Percentiles rank a stretch among this genome's conserved stretches.
These are phyloP conservation scores for Rhodotorula sp. DNA, from an alignment of 1,284 basidiomycete genomes.

Conservation along the genomic window DNA sequence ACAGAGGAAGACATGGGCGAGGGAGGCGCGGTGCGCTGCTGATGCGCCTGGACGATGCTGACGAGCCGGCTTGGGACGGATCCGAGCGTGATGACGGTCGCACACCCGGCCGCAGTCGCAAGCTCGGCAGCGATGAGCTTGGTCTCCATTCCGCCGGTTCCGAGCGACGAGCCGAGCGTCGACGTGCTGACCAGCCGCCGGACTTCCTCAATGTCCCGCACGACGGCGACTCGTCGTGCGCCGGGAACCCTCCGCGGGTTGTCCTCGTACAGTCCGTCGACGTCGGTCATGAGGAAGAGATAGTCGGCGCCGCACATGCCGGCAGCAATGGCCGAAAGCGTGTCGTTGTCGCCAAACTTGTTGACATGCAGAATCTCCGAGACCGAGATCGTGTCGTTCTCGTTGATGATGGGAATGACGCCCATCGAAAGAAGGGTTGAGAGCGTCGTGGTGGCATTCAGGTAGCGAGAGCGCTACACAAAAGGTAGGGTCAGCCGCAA, in stretches of 20 bases:
- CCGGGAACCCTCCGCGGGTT: slow-evolving; percentile 88
- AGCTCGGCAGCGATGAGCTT: slow-evolving; percentile 98
- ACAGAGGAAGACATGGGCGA: slow-evolving; percentile 10
- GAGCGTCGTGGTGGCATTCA: slow-evolving; percentile 92
- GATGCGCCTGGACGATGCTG: slow-evolving; percentile 74
- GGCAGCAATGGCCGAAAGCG: slow-evolving; percentile 92
- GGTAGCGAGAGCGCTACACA: slow-evolving; percentile 79
- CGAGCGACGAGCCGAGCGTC: slow-evolving; percentile 87
- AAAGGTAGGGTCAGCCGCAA: neutral
- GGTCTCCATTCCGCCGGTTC: slow-evolving; percentile 99
- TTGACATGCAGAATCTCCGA: slow-evolving; percentile 71
- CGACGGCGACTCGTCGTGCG: slow-evolving; percentile 77
- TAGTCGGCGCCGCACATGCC: slow-evolving; percentile 98
- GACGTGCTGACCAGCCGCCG: slow-evolving; percentile 82
- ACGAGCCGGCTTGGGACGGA: slow-evolving; percentile 76
- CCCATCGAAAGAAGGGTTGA: slow-evolving; percentile 84
- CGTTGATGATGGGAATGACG: slow-evolving; percentile 91
- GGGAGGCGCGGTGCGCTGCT: slow-evolving; percentile 6
- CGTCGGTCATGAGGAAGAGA: slow-evolving; percentile 93
- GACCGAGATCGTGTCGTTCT: slow-evolving; percentile 94
- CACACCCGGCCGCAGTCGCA: slow-evolving; percentile 92
- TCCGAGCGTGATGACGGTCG: slow-evolving; percentile 85
- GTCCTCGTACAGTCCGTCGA: slow-evolving; percentile 92
- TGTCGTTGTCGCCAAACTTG: slow-evolving; percentile 99
- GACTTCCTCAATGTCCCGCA: slow-evolving; percentile 78